Evolutionary conservation across 2,329 filamentous ascomycete genomes (phyloP).

Genomic region (Botrytis paeoniae): DNA sequence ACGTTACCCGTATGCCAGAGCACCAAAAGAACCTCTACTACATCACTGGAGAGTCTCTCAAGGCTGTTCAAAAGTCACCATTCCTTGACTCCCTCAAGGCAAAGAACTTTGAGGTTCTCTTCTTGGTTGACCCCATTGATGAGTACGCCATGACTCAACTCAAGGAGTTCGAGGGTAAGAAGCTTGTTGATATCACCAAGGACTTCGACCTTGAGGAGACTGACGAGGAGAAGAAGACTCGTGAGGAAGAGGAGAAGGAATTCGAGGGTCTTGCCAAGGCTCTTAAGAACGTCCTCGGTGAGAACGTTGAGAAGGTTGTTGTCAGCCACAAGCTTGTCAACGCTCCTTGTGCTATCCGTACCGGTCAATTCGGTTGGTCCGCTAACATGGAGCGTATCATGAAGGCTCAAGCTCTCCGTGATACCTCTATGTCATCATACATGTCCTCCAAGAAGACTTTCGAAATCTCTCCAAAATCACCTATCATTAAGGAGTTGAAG

Average conservation of each 20-base stretch:
- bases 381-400: constrained; percentile 99
- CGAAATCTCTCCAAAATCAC: constrained; percentile 98
- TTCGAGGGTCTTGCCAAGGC: constrained; percentile 92
- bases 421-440: constrained; percentile 99
- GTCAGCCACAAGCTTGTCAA: constrained; percentile 96
- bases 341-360: constrained; percentile 97
- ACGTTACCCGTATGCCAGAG: constrained; percentile 98
- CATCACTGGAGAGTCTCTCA: constrained; percentile 99
- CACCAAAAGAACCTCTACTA: constrained; percentile 99
- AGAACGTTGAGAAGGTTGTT: constrained; percentile 99
- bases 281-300: constrained; percentile 98
- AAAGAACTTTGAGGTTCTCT: constrained; percentile 99
- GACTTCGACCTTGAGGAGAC: constrained; percentile 99
- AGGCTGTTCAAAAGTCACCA: constrained; percentile 95
- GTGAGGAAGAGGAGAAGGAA: constrained; percentile 98
- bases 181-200: constrained; percentile 99
- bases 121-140: constrained; percentile 94
- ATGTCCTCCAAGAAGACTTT: constrained; percentile 99
- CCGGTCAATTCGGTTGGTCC: constrained; percentile 99
- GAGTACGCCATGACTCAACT: constrained; percentile 41
- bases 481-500: constrained; percentile 99
- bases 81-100: constrained; percentile 98
- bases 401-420: constrained; percentile 99
- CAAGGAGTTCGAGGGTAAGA: constrained; percentile 99
- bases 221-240: constrained; percentile 96